phyloP scores from a whole-genome alignment of 1,284 basidiomycete genomes.

The Ustilago curta region DNA sequence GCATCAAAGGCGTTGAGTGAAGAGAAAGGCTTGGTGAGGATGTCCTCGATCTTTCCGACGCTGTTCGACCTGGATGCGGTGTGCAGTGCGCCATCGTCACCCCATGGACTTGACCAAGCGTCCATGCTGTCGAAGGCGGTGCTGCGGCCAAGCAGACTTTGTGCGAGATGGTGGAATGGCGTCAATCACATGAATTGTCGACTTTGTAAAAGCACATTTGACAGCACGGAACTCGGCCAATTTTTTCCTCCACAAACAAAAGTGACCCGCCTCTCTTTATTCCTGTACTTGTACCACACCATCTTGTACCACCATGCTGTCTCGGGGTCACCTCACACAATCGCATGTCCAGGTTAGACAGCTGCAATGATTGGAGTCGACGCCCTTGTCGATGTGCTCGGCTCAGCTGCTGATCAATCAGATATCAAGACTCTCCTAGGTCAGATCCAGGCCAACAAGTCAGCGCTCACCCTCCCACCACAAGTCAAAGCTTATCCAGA shows the following conservation, averaged over 20 bases:
- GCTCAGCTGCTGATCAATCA: constrained; percentile 3
- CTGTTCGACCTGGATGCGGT: background rate
- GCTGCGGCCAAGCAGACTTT: background rate
- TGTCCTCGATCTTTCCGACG: background rate
- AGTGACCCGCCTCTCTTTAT: background rate
- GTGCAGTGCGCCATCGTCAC: constrained; percentile 20
- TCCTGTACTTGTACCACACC: background rate
- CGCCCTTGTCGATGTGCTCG: constrained; percentile 9
- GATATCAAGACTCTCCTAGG: constrained; percentile 14
- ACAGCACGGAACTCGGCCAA: constrained; percentile 7
- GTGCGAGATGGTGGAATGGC: background rate
- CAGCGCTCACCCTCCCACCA: background rate
- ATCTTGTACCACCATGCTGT: background rate
- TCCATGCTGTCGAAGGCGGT: constrained; percentile 24
- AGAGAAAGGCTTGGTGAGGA: constrained; percentile 6
- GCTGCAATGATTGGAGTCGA: constrained; percentile 10
- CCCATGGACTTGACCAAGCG: constrained; percentile 51
- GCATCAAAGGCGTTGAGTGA: constrained; percentile 30
- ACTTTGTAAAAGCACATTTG: background rate
- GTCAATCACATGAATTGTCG: constrained; percentile 3
- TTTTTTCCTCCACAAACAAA: constrained; percentile 9
- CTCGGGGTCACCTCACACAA: no score
- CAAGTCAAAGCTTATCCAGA: constrained; percentile 38
- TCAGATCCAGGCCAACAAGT: background rate
- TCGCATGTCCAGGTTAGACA: background rate